Evolutionary conservation across 371 early-diverging fungal genomes (phyloP).

Genomic region (Mucor ambiguus): DNA sequence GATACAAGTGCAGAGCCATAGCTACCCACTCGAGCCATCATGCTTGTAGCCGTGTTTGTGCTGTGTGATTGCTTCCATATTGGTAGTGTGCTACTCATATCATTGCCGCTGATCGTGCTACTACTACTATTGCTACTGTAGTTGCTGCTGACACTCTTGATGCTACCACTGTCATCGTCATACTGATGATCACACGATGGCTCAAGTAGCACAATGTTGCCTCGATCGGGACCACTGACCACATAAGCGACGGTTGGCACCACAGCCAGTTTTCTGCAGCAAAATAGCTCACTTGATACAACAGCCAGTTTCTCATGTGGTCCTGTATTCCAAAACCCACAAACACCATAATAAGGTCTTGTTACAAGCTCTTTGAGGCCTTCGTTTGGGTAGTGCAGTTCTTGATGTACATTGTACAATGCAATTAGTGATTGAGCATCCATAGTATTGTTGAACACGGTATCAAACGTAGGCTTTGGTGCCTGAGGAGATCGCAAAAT

Average conservation of each 20-base stretch:
- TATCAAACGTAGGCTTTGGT: slow-evolving; percentile 18
- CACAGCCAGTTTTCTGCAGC: not conserved
- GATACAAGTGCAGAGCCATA: slow-evolving; percentile 9
- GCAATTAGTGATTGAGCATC: not conserved
- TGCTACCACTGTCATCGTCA: not conserved
- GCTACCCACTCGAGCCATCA: not conserved
- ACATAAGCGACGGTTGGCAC: slow-evolving; percentile 7
- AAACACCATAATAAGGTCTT: slow-evolving; percentile 3
- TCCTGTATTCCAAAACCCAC: slow-evolving; percentile 28
- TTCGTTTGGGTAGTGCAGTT: not conserved
- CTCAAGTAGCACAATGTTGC: not conserved
- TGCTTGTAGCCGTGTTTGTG: too few relatives aligned
- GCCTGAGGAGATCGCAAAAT: slow-evolving; percentile 17
- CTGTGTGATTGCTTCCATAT: not conserved
- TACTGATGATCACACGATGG: not conserved
- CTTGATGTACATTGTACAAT: slow-evolving; percentile 15
- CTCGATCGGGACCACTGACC: slow-evolving; percentile 17
- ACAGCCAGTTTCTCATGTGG: slow-evolving; percentile 1
- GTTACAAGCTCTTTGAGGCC: not conserved
- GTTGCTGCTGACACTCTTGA: not conserved
- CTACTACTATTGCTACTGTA: not conserved
- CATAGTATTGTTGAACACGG: slow-evolving; percentile 23
- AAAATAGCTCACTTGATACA: not conserved
- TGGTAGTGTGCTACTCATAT: not conserved
- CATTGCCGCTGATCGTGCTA: not conserved